Evolutionary conservation across 2,329 filamentous ascomycete genomes (phyloP), one percentile per base, ranked within the genome.

Genomic region (Aureobasidium sp.): DNA sequence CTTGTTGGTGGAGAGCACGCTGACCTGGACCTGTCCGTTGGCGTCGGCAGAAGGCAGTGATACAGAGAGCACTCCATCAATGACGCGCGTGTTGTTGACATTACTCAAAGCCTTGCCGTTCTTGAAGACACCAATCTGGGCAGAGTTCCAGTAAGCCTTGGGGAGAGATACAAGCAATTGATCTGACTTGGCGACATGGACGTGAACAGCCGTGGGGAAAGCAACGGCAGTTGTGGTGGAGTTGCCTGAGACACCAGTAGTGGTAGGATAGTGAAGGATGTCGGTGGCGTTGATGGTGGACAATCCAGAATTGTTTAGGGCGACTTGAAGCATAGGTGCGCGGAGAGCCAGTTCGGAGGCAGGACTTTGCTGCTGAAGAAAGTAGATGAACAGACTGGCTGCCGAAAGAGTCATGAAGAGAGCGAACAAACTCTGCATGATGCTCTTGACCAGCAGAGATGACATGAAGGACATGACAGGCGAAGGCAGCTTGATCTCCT

Each of bases 151-250:
- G 37, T 54, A 54, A 7, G 22, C 12, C 19, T 21, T 40, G 34
- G 53, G 53, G 12, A 54, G 35, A 30, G 53, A 37, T 10, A 54
- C 42, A 16, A 54, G 37, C 12, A 54, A 30, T 17, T 49, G 53
- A 24, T 54, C 42, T 3, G 53, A 35, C 35, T 45, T 48, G 25
- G 32, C 27, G 21, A 54, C 53, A 11, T 48, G 35, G 6, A 54
- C 42, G 6, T 41, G n/a, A 16, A 49, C 44, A 27, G 42, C n/a
- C 10, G 42, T 54, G 3, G 53, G 53, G 22, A 42, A 42, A 6
- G 38, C 34, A 17, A 42, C 8, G 5, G 22, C 44, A 11, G 22
- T 54, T 4, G 53, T 49, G 11, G 38, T 49, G 4, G 27, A 25
- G 21, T 39, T 30, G 3, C 22, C 41, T 5, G 19, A 8, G 19